Evolutionary conservation across 192 early-diverging fungal genomes (phyloP).

Genomic region (Backusella liffmaniae): DNA sequence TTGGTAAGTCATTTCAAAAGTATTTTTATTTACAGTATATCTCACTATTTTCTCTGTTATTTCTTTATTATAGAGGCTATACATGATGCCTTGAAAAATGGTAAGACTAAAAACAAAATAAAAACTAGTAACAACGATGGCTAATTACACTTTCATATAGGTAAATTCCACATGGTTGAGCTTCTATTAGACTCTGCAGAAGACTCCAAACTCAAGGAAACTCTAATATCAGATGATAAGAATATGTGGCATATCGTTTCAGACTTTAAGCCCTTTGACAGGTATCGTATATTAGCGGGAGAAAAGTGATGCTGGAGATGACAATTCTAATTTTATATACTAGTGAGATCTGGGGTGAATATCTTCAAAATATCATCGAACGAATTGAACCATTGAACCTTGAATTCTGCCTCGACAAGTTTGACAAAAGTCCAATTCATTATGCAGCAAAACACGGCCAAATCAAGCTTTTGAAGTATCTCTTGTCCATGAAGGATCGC

Average conservation of each 20-base stretch:
- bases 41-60: background rate
- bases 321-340: background rate
- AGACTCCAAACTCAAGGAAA: background rate
- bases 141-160: conserved; percentile 5
- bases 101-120: conserved; percentile 15
- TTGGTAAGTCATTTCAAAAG: conserved; percentile 21
- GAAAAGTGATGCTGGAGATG: background rate
- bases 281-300: background rate
- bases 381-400: conserved; percentile 12
- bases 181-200: conserved; percentile 31
- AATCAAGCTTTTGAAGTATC: conserved; percentile 12
- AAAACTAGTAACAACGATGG: background rate
- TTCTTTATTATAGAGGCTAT: conserved; percentile 22
- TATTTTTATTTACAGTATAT: background rate
- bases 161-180: conserved; percentile 51
- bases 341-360: conserved; percentile 44
- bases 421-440: conserved; percentile 44
- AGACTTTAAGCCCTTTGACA: conserved; percentile 38
- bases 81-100: conserved; percentile 34
- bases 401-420: conserved; percentile 19
- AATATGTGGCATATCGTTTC: conserved; percentile 43
- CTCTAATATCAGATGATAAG: conserved; percentile 10
- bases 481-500: conserved; percentile 19
- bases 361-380: conserved; percentile 35
- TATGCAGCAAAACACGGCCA: conserved; percentile 47